Percentiles rank a stretch among this genome's conserved stretches.
Conservation (phyloP, 2,329 filamentous ascomycete genomes). For the Pezicula radicicola region DNA sequence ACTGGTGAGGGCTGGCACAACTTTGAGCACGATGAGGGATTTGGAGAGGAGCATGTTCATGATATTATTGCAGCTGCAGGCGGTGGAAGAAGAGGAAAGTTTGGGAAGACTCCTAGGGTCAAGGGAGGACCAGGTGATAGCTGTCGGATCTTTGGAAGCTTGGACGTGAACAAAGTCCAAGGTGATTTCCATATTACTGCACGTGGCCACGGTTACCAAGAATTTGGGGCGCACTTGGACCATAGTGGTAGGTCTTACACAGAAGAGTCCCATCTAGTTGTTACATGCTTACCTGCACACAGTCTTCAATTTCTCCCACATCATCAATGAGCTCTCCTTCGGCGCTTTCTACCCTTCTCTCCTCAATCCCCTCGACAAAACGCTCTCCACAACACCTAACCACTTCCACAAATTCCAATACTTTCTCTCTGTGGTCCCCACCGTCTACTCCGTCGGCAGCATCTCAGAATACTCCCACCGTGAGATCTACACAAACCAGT, state of each 20-base stretch:
- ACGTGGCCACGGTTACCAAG: constrained; percentile 89
- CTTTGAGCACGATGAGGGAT: constrained; percentile 61
- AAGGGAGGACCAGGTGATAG: constrained; percentile 52
- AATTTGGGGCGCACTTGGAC: constrained; percentile 74
- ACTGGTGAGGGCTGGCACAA: constrained; percentile 58
- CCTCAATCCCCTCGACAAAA: constrained; percentile 90
- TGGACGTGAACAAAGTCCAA: constrained; percentile 95
- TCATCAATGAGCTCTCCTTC: constrained; percentile 94
- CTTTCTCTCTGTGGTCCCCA: constrained; percentile 92
- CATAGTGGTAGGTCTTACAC: constrained; percentile 61
- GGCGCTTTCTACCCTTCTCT: constrained; percentile 95
- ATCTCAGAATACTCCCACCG: constrained; percentile 35
- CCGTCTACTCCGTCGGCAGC: constrained; percentile 72
- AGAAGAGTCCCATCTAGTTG: background rate
- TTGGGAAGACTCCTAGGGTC: constrained; percentile 72
- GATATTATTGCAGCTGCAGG: constrained; percentile 78
- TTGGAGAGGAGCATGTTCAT: constrained; percentile 80
- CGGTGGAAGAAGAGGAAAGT: constrained; percentile 59
- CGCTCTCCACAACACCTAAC: constrained; percentile 68
- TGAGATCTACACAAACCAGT: constrained; percentile 91
- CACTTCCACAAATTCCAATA: constrained; percentile 98
- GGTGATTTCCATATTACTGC: constrained; percentile 98
- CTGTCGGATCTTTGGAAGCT: constrained; percentile 84
- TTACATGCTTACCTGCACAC: constrained; percentile 19
- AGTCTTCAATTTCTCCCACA: constrained; percentile 98